Conservation (phyloP, 495 filamentous ascomycete genomes). For the Tuber melanosporum region DNA sequence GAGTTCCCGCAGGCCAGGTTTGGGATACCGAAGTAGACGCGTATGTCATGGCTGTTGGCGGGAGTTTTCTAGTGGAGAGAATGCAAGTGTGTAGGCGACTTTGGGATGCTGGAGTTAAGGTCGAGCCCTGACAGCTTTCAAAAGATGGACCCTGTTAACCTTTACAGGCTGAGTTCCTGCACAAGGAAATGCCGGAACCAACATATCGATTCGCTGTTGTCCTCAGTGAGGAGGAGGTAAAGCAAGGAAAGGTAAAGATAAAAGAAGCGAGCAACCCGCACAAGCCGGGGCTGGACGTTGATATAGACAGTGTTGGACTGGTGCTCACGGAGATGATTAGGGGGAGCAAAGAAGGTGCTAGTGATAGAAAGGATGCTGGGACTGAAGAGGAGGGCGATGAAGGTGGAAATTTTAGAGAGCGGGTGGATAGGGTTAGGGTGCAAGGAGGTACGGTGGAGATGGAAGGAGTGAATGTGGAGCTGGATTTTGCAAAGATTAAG, state of each 20-base stretch:
- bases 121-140: constrained; percentile 34
- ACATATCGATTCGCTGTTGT: constrained; percentile 69
- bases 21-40: constrained; percentile 70
- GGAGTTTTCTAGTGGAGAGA: constrained; percentile 68
- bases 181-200: constrained; percentile 68
- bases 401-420: constrained; percentile 11
- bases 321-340: constrained; percentile 48
- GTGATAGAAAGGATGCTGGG: neutral
- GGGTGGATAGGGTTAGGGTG: constrained; percentile 17
- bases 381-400: constrained; percentile 5
- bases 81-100: constrained; percentile 63
- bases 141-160: constrained; percentile 1
- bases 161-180: constrained; percentile 61
- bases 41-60: constrained; percentile 84
- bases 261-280: constrained; percentile 81
- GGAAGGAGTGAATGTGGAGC: constrained; percentile 25
- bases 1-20: constrained; percentile 45
- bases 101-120: constrained; percentile 73
- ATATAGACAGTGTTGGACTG: constrained; percentile 37
- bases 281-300: constrained; percentile 69
- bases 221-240: constrained; percentile 68
- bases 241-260: constrained; percentile 65
- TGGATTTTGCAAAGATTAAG: constrained; percentile 32
- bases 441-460: constrained; percentile 27
- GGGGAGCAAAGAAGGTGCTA: constrained; percentile 53